A percentile compares a stretch with the other conserved stretches of the same genome.
Evolutionary conservation across 2,329 filamentous ascomycete species (phyloP).

Genomic region (Parastagonospora nodorum): DNA sequence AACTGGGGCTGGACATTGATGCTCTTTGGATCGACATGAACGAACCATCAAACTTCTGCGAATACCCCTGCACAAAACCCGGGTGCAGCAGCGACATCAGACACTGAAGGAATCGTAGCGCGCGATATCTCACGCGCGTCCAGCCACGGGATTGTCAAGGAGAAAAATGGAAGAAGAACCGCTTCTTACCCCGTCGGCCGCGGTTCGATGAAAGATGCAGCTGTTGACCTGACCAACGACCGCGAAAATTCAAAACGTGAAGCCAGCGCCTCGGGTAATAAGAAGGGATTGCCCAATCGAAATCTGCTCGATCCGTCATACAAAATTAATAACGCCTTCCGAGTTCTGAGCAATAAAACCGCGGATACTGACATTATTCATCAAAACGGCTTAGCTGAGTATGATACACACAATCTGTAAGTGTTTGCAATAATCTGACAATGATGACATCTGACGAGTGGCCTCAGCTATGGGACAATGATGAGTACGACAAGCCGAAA

Average conservation of each 20-base stretch:
- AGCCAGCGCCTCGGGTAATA: constrained; percentile 41
- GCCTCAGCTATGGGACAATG: constrained; percentile 66
- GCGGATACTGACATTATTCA: constrained; percentile 71
- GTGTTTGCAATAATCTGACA: constrained; percentile 65
- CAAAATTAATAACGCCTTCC: constrained; percentile 64
- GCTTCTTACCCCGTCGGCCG: neutral
- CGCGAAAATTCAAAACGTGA: constrained; percentile 9
- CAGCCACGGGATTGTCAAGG: neutral
- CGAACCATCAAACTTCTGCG: constrained; percentile 41
- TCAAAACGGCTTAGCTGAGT: constrained; percentile 68
- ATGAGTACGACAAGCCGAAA: constrained; percentile 70
- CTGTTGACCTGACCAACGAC: neutral
- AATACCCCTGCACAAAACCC: constrained; percentile 54
- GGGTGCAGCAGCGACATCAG: constrained; percentile 32
- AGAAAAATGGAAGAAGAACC: neutral
- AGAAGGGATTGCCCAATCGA: constrained; percentile 63
- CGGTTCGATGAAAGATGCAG: neutral
- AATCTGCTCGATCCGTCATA: constrained; percentile 70
- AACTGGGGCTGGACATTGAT: constrained; percentile 75
- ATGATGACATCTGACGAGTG: constrained; percentile 42
- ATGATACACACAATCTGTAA: constrained; percentile 75
- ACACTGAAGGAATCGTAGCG: neutral
- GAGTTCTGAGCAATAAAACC: constrained; percentile 52
- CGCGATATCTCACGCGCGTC: neutral
- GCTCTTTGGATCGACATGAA: constrained; percentile 55